Evolutionary conservation across 306 rosid genomes (phyloP).

Genomic region (Rosa lucieae): DNA sequence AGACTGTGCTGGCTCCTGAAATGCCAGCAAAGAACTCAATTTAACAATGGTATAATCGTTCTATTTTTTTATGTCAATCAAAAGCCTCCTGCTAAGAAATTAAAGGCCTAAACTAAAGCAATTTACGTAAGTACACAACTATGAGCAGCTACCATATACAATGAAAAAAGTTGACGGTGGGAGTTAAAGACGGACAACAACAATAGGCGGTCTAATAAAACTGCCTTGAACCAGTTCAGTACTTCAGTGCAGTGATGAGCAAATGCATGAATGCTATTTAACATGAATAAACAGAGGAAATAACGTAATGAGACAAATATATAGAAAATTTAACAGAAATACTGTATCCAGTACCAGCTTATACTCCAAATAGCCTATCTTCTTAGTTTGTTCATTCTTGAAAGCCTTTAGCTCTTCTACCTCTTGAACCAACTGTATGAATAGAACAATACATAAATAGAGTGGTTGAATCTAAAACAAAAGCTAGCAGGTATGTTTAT

Average conservation of each 20-base stretch:
- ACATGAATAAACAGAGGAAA: neutral
- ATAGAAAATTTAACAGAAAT: too few relatives aligned
- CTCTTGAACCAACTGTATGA: too few relatives aligned
- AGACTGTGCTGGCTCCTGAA: slow-evolving; percentile 41
- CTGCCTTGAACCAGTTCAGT: neutral
- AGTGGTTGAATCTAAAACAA: slow-evolving; percentile 1
- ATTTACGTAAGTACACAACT: neutral
- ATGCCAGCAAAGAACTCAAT: slow-evolving; percentile 20
- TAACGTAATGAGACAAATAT: too few relatives aligned
- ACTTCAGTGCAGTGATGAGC: slow-evolving; percentile 2
- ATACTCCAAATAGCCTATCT: too few relatives aligned
- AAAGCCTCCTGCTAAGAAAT: neutral
- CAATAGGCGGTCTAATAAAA: neutral
- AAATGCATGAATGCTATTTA: slow-evolving; percentile 6
- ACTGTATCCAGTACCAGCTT: too few relatives aligned
- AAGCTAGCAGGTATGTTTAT: neutral
- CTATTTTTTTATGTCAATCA: too few relatives aligned
- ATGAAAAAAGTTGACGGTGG: neutral
- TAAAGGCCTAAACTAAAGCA: neutral
- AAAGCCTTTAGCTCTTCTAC: too few relatives aligned
- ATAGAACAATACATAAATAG: slow-evolving; percentile 3
- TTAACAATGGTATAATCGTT: slow-evolving; percentile 1
- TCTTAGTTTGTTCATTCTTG: too few relatives aligned
- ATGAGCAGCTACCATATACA: neutral
- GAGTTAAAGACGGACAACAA: neutral